A percentile compares a stretch with the other conserved stretches of the same genome.
These are phyloP conservation scores for Candida arabinofermentans DNA, from an alignment of 805 yeast species.

Conservation along the genomic window DNA sequence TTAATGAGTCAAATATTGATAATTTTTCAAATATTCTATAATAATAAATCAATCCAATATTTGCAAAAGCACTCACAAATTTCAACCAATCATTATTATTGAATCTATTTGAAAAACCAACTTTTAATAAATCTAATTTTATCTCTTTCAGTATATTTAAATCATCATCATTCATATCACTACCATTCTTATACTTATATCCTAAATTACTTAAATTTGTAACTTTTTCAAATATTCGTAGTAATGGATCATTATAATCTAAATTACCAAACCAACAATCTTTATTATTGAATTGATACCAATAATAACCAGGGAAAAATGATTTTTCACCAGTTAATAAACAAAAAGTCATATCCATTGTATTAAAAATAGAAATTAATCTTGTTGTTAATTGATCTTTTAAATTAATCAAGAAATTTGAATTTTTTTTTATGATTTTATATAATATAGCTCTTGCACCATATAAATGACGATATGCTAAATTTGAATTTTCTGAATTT, in stretches of 20 bases:
- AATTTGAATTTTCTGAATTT: constrained; percentile 13
- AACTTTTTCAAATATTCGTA: constrained; percentile 26
- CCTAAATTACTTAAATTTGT: constrained; percentile 14
- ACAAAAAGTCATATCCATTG: constrained; percentile 26
- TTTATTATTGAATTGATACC: constrained; percentile 19
- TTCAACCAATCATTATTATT: constrained; percentile 14
- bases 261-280: constrained; percentile 30
- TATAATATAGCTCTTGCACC: constrained; percentile 25
- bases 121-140: neutral
- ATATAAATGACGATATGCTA: constrained; percentile 17
- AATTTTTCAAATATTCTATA: constrained; percentile 14
- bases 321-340: constrained; percentile 20
- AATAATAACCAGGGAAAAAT: constrained; percentile 14
- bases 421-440: constrained; percentile 9
- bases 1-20: constrained; percentile 4
- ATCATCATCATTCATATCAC: neutral
- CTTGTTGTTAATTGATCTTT: constrained; percentile 13
- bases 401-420: constrained; percentile 6
- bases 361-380: constrained; percentile 24
- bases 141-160: neutral
- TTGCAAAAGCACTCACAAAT: constrained; percentile 23
- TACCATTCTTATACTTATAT: neutral
- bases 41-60: constrained; percentile 21
- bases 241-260: constrained; percentile 25
- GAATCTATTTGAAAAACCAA: constrained; percentile 1